Evolutionary conservation across 352 stramenopile genomes (phyloP).

Genomic region (Globisporangium megalacanthum): DNA sequence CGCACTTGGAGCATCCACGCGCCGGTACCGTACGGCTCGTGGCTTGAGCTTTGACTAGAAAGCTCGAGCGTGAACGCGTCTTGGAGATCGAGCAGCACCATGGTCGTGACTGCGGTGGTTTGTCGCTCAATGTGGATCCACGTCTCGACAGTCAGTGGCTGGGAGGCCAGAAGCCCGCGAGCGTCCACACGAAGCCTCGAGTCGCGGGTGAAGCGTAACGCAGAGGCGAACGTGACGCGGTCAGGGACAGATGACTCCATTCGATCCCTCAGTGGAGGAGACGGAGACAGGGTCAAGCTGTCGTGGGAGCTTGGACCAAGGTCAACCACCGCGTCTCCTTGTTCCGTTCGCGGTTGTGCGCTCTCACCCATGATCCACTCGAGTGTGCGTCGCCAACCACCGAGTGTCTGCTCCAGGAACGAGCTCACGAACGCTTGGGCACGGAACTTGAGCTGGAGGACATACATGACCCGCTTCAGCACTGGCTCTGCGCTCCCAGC

Average conservation of each 20-base stretch:
- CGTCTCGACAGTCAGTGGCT: conserved; percentile 35
- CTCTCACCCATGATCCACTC: not conserved
- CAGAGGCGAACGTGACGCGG: conserved; percentile 16
- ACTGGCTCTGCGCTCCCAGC: conserved; percentile 10
- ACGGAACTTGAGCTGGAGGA: conserved; percentile 24
- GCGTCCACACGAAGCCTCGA: conserved; percentile 23
- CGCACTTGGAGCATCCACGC: conserved; percentile 24
- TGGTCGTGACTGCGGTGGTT: conserved; percentile 1
- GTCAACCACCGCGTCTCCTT: too few relatives aligned
- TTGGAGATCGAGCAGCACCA: conserved; percentile 29
- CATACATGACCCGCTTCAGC: conserved; percentile 19
- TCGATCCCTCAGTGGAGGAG: not conserved
- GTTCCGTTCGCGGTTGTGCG: too few relatives aligned
- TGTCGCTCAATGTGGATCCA: conserved; percentile 29
- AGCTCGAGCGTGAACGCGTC: conserved; percentile 30
- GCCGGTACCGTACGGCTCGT: not conserved
- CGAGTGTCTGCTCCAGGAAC: not conserved
- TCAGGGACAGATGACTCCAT: not conserved
- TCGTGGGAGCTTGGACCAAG: too few relatives aligned
- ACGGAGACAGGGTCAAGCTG: too few relatives aligned
- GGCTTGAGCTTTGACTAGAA: not conserved
- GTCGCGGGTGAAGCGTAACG: conserved; percentile 17
- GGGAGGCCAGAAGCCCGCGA: conserved; percentile 10
- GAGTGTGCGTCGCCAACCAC: not conserved
- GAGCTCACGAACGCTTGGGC: conserved; percentile 5